These are phyloP conservation scores for Botrytis paeoniae DNA, from an alignment of 2,329 filamentous ascomycete genomes.

Conservation along the genomic window DNA sequence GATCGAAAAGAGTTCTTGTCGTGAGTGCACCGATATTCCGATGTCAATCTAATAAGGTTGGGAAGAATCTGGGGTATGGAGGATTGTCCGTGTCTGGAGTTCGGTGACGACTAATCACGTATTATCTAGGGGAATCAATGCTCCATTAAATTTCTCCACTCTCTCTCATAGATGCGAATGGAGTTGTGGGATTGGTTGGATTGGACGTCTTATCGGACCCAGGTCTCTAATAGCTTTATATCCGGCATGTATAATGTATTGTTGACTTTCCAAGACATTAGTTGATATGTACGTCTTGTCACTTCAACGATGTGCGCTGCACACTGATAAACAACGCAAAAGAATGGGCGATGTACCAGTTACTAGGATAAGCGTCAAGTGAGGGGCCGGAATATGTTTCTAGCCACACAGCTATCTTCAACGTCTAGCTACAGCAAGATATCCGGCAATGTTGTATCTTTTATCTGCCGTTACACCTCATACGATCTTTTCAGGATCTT, in stretches of 20 bases:
- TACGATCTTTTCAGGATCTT: not conserved
- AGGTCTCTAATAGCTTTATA: not conserved
- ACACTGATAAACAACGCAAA: not conserved
- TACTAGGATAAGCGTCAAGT: not conserved
- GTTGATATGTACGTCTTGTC: not conserved
- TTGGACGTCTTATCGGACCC: conserved; percentile 2
- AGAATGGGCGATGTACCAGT: not conserved
- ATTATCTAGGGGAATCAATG: not conserved
- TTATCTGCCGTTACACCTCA: not conserved
- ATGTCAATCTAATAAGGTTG: not conserved
- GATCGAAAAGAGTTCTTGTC: conserved; percentile 4
- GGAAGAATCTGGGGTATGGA: not conserved
- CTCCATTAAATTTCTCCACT: not conserved
- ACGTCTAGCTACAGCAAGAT: not conserved
- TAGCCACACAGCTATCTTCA: not conserved
- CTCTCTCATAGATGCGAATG: not conserved
- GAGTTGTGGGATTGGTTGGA: not conserved
- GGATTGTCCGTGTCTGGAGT: not conserved
- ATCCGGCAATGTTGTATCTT: conserved; percentile 8
- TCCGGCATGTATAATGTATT: not conserved
- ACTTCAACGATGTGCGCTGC: conserved; percentile 11
- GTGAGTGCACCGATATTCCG: not conserved
- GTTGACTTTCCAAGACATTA: not conserved
- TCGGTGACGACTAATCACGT: not conserved
- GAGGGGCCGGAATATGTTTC: not conserved